These are phyloP conservation scores for Priceomyces carsonii DNA, from an alignment of 805 yeast species.

Conservation along the genomic window DNA sequence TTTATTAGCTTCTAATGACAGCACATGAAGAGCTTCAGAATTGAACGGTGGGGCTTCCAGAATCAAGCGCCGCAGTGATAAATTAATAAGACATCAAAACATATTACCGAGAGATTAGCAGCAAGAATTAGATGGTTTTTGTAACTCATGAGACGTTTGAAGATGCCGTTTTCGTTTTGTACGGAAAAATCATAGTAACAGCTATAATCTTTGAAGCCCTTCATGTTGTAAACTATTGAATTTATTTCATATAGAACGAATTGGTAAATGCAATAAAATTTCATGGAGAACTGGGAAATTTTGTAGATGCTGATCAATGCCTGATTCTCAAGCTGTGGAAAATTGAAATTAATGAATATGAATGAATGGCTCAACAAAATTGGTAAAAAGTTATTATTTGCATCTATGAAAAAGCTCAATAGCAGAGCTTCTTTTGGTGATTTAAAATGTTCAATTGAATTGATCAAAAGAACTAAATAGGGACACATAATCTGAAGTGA, in stretches of 20 bases:
- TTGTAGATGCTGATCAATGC: constrained; percentile 16
- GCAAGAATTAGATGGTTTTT: constrained; percentile 3
- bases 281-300: constrained; percentile 23
- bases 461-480: constrained; percentile 5
- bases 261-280: constrained; percentile 34
- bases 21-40: no score
- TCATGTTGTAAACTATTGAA: constrained; percentile 12
- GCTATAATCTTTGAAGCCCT: constrained; percentile 10
- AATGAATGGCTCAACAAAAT: constrained; percentile 37
- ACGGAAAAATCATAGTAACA: constrained; percentile 11
- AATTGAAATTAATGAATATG: constrained; percentile 22
- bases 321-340: constrained; percentile 14
- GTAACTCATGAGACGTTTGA: constrained; percentile 1
- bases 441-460: constrained; percentile 1
- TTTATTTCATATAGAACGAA: constrained; percentile 32
- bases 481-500: constrained; percentile 9
- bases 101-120: constrained; percentile 4
- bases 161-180: not conserved
- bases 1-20: no score
- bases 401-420: constrained; percentile 19
- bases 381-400: constrained; percentile 37
- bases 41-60: no score
- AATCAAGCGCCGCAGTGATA: not conserved
- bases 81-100: constrained; percentile 4
- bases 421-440: not conserved